Evolutionary conservation across 169 alveolate species (phyloP).

Genomic region (Fabrea salina): DNA sequence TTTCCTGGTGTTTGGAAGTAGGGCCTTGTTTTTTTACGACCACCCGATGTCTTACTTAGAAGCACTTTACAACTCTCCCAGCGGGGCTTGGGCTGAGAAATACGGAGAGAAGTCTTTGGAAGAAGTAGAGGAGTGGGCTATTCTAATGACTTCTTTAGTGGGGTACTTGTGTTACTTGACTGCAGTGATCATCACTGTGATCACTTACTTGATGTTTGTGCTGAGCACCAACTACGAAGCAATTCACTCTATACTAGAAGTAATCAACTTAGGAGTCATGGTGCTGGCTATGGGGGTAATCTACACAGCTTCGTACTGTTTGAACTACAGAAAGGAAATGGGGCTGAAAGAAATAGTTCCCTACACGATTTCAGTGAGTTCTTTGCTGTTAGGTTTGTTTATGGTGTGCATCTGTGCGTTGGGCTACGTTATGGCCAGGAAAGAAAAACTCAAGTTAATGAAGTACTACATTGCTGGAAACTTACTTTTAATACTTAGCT

Average conservation of each 20-base stretch:
- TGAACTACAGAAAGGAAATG: background rate
- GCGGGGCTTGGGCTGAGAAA: background rate
- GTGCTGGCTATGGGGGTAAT: background rate
- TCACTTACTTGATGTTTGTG: background rate
- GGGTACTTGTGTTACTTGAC: background rate
- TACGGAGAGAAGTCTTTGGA: background rate
- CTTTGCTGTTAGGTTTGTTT: background rate
- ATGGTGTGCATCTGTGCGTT: background rate
- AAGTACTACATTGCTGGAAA: background rate
- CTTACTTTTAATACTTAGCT: background rate
- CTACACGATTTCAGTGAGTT: background rate
- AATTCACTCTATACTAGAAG: background rate
- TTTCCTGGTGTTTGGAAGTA: background rate
- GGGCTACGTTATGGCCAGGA: background rate
- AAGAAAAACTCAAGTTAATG: background rate
- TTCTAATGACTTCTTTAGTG: background rate
- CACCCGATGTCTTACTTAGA: background rate
- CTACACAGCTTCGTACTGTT: background rate
- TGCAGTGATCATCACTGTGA: background rate
- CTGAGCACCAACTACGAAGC: background rate
- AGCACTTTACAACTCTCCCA: background rate
- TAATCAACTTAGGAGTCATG: background rate
- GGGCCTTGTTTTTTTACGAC: background rate
- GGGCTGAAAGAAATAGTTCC: background rate
- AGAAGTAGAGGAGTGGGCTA: background rate